Evolutionary conservation across 2,329 filamentous ascomycete species (phyloP), one percentile per base, ranked within the genome.

Genomic region (Clonostachys chloroleuca): DNA sequence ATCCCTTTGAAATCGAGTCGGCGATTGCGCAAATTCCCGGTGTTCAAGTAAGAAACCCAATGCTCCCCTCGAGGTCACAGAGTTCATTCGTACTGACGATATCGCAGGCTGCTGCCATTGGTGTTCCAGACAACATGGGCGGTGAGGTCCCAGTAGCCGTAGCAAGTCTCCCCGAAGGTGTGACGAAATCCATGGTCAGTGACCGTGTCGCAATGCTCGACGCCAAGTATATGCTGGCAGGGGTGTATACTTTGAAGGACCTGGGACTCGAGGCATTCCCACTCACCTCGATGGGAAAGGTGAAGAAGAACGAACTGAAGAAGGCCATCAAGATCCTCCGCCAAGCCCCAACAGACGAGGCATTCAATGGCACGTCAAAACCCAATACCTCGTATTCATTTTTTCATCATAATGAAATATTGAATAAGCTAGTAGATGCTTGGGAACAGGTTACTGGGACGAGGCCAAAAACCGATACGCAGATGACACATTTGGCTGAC

Each of bases 61-160:
- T 39, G 36, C 12, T 8, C 17, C 36, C 14, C 36, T 42, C 7
- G 2, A 14, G 10, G 14, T 4, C 24, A 17, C 20, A 16, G 5
- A 8, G 13, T 12, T 16, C 12, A n/a, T 43, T 3, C 12, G 6
- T 8, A n/a, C 10, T 39, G 36, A 39, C 14, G 14, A n/a, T n/a
- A n/a, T 18, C 14, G 36, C 7, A 67, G 55, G 63, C 56, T 1
- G 65, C 72, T 47, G 67, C 77, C 3, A 61, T 77, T 12, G 73
- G 70, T 9, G 57, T 69, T 2, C 60, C 64, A 3, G 71, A 77
- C 51, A 61, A 67, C 12, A 54, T 72, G 46, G 71, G 73, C 24
- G 73, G 73, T 5, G 72, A 77, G 51, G 63, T 77, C 4, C 69
- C 71, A 1, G 65, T 76, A 13, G 74, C 74, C 3, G 56, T 77